Evolutionary conservation across 148 eudicot genomes (phyloP), one percentile per base, ranked within the genome.

Genomic region (Euryodendron excelsum): DNA sequence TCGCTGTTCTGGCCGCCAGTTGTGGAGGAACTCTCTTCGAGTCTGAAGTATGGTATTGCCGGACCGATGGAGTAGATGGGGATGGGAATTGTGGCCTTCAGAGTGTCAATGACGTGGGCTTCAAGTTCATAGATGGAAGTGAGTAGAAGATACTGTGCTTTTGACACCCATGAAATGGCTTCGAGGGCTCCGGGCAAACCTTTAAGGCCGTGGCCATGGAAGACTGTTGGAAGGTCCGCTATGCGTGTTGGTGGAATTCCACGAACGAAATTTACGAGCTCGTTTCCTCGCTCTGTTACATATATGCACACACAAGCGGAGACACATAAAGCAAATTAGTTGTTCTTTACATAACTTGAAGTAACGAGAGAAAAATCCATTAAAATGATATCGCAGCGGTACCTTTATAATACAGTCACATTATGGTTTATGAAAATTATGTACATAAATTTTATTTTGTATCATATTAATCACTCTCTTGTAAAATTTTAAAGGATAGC

Each of bases 211-310:
- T 72, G 53, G 50, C 85, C 85, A 59, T 80, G 14, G 37, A 86
- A 83, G 33, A 84, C 23, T 56, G 89, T 67, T 30, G 92, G 88
- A 73, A 89, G 78, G 65, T 92, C 89, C 6, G 72, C 82, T 2
- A 87, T 67, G 1, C 88, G 83, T 18, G 85, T 84, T 18, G 91
- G 65, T 39, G 92, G 82, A 36, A 89, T 79, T 15, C 94, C 92
- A 3, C 91, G 94, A 25, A 92, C 81, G 71, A 87, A 90, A 56
- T 89, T 82, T 37, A 90, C 80, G 15, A 56, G 62, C 69, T 87
- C 90, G 3, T 80, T 71, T 63, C 86, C 90, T 68, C 77, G 63
- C 15, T 77, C 91, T 86, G n/a, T 65, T 20, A 36, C 0, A 15
- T 13, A 15, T 52, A 23, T 44, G 14, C 12, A 69, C 44, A 69